phyloP scores from a whole-genome alignment of 2,329 filamentous ascomycete genomes.

The Geosmithia morbida region DNA sequence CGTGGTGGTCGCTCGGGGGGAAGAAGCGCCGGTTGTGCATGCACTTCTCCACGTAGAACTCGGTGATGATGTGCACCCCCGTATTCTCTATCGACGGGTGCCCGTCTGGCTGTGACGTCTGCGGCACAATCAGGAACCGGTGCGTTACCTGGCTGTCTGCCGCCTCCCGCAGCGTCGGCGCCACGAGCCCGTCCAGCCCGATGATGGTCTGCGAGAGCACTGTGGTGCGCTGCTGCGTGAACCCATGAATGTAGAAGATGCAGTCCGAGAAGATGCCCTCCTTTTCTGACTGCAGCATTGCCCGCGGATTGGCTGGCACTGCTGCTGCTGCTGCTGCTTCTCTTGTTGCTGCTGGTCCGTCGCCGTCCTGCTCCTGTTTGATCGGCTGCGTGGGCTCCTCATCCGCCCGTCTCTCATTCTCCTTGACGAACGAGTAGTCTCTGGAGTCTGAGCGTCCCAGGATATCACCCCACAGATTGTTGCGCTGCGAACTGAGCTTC shows the following conservation, averaged over 20 bases:
- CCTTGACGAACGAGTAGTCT: slow-evolving; percentile 16
- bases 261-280: slow-evolving; percentile 36
- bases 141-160: slow-evolving; percentile 15
- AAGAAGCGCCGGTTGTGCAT: slow-evolving; percentile 62
- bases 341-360: not conserved
- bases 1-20: slow-evolving; percentile 54
- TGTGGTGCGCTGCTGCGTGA: slow-evolving; percentile 34
- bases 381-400: slow-evolving; percentile 3
- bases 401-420: slow-evolving; percentile 2
- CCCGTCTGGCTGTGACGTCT: slow-evolving; percentile 28
- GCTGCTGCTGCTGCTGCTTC: too few relatives aligned
- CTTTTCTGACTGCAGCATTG: slow-evolving; percentile 3
- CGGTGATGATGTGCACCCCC: slow-evolving; percentile 48
- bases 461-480: slow-evolving; percentile 85
- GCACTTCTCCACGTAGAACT: slow-evolving; percentile 89
- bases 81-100: slow-evolving; percentile 23
- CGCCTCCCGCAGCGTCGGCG: slow-evolving; percentile 25
- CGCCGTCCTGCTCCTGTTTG: slow-evolving; percentile 2
- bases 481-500: slow-evolving; percentile 65
- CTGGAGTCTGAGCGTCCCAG: slow-evolving; percentile 33
- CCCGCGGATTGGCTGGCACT: not conserved
- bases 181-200: slow-evolving; percentile 30
- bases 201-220: slow-evolving; percentile 30
- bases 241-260: slow-evolving; percentile 46
- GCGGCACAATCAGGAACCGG: slow-evolving; percentile 40